phyloP scores from a whole-genome alignment of 1,284 basidiomycete genomes.

The Stygiomarasmius scandens region DNA sequence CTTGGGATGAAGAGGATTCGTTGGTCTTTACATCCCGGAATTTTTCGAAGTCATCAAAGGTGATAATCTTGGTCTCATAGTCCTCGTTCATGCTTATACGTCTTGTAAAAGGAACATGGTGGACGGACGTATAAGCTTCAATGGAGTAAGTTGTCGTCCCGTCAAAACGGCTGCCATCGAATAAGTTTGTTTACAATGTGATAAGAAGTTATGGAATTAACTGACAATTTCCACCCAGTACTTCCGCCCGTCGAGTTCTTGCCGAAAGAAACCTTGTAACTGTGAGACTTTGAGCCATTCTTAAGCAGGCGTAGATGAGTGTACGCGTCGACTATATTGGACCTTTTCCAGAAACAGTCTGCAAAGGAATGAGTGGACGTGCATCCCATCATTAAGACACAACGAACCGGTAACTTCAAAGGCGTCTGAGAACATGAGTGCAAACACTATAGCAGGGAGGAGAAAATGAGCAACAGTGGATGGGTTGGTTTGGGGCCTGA shows the following conservation, averaged over 20 bases:
- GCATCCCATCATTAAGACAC: no score
- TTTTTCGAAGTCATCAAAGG: neutral
- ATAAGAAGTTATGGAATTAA: neutral
- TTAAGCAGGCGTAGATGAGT: neutral
- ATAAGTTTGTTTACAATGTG: neutral
- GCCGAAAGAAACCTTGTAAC: neutral
- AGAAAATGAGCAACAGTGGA: no score
- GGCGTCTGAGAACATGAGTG: no score
- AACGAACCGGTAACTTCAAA: no score
- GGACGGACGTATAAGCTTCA: neutral
- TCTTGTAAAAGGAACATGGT: neutral
- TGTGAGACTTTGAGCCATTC: neutral
- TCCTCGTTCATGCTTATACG: neutral
- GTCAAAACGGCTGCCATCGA: neutral
- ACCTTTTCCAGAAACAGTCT: neutral
- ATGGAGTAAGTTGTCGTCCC: neutral
- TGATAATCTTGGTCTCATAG: neutral
- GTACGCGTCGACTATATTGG: neutral
- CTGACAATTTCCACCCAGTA: neutral
- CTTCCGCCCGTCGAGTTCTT: neutral
- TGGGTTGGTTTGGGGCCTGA: no score
- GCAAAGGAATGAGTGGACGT: no score
- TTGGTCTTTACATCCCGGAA: neutral
- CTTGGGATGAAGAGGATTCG: neutral
- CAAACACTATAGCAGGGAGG: no score